Conservation (phyloP, 208 protist species). For the Leishmania lainsoni region DNA sequence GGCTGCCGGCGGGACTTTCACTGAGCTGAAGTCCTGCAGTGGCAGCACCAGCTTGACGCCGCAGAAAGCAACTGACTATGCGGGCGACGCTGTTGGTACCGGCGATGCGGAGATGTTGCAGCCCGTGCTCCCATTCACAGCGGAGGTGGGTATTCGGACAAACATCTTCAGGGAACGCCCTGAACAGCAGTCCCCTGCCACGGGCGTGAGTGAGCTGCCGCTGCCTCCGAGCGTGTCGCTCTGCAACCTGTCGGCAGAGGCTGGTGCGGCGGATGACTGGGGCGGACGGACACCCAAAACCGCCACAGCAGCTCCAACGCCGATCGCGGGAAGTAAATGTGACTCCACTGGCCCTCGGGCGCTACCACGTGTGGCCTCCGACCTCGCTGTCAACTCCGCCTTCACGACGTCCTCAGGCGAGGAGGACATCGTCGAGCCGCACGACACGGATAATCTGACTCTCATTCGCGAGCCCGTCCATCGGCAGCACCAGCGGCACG, state of each 20-base stretch:
- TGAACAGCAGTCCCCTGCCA: background rate
- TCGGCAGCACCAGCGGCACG: constrained; percentile 8
- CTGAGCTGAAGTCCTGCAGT: background rate
- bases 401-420: background rate
- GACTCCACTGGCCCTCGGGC: background rate
- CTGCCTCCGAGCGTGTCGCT: background rate
- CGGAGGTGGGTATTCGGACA: constrained; percentile 3
- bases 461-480: constrained; percentile 1
- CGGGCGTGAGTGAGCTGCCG: background rate
- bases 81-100: background rate
- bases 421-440: background rate
- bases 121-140: background rate
- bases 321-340: background rate
- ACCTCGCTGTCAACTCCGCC: background rate
- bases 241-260: background rate
- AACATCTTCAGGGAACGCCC: constrained; percentile 5
- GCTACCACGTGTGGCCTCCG: background rate
- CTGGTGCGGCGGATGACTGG: background rate
- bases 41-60: constrained; percentile 8
- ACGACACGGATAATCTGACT: background rate
- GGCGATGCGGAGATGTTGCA: background rate
- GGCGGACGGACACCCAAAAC: background rate
- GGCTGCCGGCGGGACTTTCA: background rate
- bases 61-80: background rate
- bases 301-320: background rate